These are phyloP conservation scores for Oxyria digyna DNA, from an alignment of 148 eudicot species.

Conservation along the genomic window DNA sequence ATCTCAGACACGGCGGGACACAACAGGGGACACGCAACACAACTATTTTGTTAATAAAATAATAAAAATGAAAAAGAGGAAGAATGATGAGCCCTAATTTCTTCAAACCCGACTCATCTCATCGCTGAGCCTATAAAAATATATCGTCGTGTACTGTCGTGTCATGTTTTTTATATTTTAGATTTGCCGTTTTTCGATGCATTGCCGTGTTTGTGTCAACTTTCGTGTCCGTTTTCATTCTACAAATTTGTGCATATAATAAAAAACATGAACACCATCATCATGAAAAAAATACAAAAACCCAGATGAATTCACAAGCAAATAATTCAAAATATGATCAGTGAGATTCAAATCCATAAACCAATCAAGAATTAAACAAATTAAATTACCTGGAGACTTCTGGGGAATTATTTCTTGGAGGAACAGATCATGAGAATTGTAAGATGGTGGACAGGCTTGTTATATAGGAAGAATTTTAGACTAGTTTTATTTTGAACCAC, in stretches of 20 bases:
- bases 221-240: background rate
- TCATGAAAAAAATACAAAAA: background rate
- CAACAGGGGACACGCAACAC: too few relatives aligned
- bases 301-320: background rate
- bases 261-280: background rate
- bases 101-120: too few relatives aligned
- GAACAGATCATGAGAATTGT: background rate
- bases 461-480: background rate
- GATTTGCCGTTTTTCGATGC: too few relatives aligned
- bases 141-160: too few relatives aligned
- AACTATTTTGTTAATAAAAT: too few relatives aligned
- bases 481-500: slow-evolving; percentile 1
- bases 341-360: background rate
- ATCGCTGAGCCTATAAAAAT: too few relatives aligned
- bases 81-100: too few relatives aligned
- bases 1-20: too few relatives aligned
- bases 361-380: background rate
- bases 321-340: background rate
- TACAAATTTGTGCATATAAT: background rate
- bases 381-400: background rate
- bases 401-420: background rate
- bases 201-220: too few relatives aligned
- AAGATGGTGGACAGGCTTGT: background rate
- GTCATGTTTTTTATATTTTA: too few relatives aligned
- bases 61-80: too few relatives aligned